A percentile compares a stretch with the other conserved stretches of the same genome.
phyloP scores from a whole-genome alignment of 2,329 filamentous ascomycete genomes.

The Diaporthe batatas region DNA sequence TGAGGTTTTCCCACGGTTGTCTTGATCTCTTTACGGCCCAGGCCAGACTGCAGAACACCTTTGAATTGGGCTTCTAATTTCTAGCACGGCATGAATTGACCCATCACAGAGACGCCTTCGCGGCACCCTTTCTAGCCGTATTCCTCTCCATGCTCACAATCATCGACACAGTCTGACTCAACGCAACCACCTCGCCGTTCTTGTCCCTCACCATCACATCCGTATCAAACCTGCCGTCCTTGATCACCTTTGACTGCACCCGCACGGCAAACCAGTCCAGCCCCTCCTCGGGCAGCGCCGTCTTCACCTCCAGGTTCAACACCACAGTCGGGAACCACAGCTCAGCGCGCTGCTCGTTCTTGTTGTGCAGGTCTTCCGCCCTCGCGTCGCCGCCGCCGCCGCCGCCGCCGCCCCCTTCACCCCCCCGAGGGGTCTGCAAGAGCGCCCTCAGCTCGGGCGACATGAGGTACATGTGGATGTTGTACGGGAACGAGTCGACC shows the following conservation, averaged over 20 bases:
- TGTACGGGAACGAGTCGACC: neutral
- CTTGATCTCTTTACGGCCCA: neutral
- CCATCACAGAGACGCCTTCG: neutral
- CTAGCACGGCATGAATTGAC: neutral
- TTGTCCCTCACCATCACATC: conserved; percentile 1
- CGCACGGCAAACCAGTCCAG: neutral
- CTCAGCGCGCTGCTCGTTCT: neutral
- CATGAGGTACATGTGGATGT: conserved; percentile 1
- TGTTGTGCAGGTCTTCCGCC: neutral
- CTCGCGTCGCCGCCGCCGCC: neutral
- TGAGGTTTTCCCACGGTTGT: no score
- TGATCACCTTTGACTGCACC: neutral
- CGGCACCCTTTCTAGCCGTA: neutral
- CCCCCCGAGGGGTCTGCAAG: neutral
- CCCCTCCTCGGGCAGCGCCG: neutral
- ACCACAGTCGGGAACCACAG: conserved; percentile 2
- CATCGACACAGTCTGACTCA: neutral
- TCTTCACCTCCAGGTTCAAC: neutral
- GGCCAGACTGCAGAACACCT: neutral
- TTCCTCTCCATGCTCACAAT: conserved; percentile 12
- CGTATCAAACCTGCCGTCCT: neutral
- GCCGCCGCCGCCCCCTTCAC: neutral
- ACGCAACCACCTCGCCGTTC: neutral
- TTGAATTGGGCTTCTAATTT: neutral
- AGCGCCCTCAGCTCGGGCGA: neutral